These are phyloP conservation scores for Arthroderma uncinatum DNA, from an alignment of 2,329 filamentous ascomycete genomes.

Conservation along the genomic window DNA sequence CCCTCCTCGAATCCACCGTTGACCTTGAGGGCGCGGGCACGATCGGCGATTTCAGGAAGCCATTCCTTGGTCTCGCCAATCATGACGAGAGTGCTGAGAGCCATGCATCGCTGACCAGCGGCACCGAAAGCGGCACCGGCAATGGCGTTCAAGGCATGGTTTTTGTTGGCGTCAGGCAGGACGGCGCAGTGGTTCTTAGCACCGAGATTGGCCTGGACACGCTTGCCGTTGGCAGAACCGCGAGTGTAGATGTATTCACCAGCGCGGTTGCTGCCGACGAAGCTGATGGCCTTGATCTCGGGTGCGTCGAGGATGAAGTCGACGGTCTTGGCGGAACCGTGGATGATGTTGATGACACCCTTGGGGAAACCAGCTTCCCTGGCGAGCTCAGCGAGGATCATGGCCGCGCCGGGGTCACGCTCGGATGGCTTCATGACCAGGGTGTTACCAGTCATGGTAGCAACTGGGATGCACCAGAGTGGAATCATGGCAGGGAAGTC, in stretches of 20 bases:
- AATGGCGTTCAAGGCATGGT: conserved; percentile 55
- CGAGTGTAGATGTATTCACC: conserved; percentile 59
- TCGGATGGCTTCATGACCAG: conserved; percentile 56
- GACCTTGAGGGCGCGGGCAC: conserved; percentile 48
- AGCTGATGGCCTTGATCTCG: conserved; percentile 57
- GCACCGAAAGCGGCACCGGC: conserved; percentile 57
- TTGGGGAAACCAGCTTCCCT: conserved; percentile 54
- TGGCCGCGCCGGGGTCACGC: conserved; percentile 52
- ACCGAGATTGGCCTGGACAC: conserved; percentile 57
- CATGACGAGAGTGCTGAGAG: conserved; percentile 53
- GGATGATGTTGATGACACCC: conserved; percentile 56
- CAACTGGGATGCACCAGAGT: conserved; percentile 55
- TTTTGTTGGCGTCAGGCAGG: conserved; percentile 58
- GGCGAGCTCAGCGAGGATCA: conserved; percentile 55
- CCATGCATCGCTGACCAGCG: conserved; percentile 60
- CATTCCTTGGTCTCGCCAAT: conserved; percentile 56
- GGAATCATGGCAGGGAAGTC: conserved; percentile 63
- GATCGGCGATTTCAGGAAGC: conserved; percentile 51
- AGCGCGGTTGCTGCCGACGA: conserved; percentile 57
- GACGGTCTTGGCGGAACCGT: conserved; percentile 53
- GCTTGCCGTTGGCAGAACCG: conserved; percentile 59
- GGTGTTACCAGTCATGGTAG: conserved; percentile 54
- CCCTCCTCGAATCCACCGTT: conserved; percentile 52
- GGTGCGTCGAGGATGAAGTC: conserved; percentile 60
- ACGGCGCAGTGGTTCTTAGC: conserved; percentile 61